phyloP scores from a whole-genome alignment of 1,139 yeast species.

The Yamadazyma pseudoaaseri region DNA sequence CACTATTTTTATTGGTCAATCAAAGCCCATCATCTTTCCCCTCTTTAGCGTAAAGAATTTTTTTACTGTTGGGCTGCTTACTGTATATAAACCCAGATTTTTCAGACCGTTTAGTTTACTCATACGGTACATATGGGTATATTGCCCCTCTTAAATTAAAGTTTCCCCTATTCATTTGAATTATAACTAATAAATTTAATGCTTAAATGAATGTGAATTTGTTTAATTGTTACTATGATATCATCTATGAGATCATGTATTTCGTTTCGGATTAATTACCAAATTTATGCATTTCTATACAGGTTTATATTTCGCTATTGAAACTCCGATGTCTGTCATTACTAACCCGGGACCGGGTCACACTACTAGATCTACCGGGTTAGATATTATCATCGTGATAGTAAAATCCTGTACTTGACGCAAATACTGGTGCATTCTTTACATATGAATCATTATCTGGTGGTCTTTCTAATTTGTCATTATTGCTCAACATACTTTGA shows the following conservation, averaged over 20 bases:
- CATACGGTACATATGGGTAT: too few species aligned
- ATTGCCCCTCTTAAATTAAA: too few species aligned
- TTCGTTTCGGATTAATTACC: constrained; percentile 1
- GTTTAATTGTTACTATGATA: too few species aligned
- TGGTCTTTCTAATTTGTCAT: constrained; percentile 46
- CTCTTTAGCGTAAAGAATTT: constrained; percentile 1
- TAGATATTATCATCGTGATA: constrained; percentile 56
- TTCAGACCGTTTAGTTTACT: neutral
- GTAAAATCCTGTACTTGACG: constrained; percentile 46
- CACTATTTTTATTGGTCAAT: constrained; percentile 2
- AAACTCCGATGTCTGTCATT: too few species aligned
- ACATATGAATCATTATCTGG: constrained; percentile 54
- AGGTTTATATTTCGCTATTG: neutral
- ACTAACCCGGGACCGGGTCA: too few species aligned
- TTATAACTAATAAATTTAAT: too few species aligned
- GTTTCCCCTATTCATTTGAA: too few species aligned
- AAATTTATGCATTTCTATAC: constrained; percentile 1
- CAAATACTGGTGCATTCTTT: constrained; percentile 54
- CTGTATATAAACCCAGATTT: neutral
- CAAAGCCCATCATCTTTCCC: neutral
- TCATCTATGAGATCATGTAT: too few species aligned
- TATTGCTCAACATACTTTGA: constrained; percentile 63
- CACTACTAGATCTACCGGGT: too few species aligned
- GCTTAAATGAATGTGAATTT: too few species aligned
- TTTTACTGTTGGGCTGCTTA: constrained; percentile 1